Evolutionary conservation across 306 rosid species (phyloP), one percentile per base, ranked within the genome.

Genomic region (Echinosophora koreensis): DNA sequence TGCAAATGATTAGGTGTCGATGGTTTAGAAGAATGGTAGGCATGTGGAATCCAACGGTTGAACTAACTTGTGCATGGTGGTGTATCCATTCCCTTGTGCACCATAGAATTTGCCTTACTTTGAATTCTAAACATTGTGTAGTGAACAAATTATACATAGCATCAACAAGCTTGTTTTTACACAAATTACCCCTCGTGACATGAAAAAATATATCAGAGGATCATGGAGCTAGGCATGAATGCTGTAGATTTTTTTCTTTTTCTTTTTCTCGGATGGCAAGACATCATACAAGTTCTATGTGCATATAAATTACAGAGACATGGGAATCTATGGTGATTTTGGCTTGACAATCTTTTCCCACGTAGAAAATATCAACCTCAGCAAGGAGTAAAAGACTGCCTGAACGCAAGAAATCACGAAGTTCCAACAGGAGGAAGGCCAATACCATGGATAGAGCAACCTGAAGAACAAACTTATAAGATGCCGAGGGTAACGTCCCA

Each of bases 401-500:
- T 77, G 80, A 50, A 93, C 42, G 76, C 97, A 93, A 8, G 90
- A 77, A 63, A 79, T 57, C 17, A 84, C 51, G 50, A 96, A 66
- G 83, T 91, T 93, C 96, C 98, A 93, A 88, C 99, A 92, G 14
- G 99, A 95, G 39, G 96, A 87, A 13, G 99, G 99, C 98, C 98
- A 96, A 77, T 92, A 96, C 98, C 98, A 91, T 4, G 99, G 99
- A 78, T 96, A 96, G 6, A 96, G 86, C 83, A 96, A 77, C 62
- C 99, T 84, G 93, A 96, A 96, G 89, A 96, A 93, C 44, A 91
- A 74, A 86, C 99, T 96, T 72, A 96, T 96, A 18, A 96, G 92
- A 84, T 93, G 99, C 80, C 99, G 88, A 35, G 98, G 96, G 71
- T 91, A 92, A 11, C 86, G 85, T 54, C 98, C 99, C n/a, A 96